Conservation (phyloP, 192 early-diverging fungal genomes). For the Coemansia sp. region DNA sequence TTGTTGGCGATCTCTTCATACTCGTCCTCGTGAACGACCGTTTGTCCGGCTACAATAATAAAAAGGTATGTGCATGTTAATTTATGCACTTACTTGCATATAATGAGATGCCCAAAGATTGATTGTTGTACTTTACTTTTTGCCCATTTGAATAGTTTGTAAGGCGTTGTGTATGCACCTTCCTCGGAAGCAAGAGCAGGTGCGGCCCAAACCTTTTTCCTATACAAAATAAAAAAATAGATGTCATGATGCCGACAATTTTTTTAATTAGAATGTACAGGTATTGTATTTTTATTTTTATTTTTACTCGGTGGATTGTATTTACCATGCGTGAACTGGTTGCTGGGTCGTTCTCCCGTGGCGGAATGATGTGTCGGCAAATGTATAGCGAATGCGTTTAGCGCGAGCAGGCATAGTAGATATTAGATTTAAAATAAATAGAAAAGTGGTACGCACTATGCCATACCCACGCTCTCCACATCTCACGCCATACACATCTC, state of each 20-base stretch:
- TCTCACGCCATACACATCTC: neutral
- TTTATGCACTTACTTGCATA: conserved; percentile 34
- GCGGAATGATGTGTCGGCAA: conserved; percentile 27
- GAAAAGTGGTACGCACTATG: neutral
- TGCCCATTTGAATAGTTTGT: conserved; percentile 43
- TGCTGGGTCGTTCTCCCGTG: conserved; percentile 30
- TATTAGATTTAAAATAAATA: neutral
- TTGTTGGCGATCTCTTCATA: conserved; percentile 21
- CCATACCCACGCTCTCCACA: neutral
- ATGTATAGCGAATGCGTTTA: conserved; percentile 52
- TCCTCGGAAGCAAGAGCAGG: conserved; percentile 21
- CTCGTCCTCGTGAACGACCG: conserved; percentile 55
- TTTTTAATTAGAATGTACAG: conserved; percentile 3
- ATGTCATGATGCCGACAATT: neutral
- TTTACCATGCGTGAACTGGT: conserved; percentile 49
- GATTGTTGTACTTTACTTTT: conserved; percentile 38
- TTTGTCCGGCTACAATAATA: conserved; percentile 44
- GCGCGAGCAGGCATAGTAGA: conserved; percentile 35
- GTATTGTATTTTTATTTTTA: neutral
- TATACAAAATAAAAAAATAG: conserved; percentile 1
- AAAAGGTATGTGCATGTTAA: conserved; percentile 21
- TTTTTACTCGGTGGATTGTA: neutral
- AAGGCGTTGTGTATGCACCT: conserved; percentile 8
- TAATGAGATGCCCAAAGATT: neutral
- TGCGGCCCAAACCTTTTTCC: conserved; percentile 35